Evolutionary conservation across 495 filamentous ascomycete species (phyloP), one percentile per base, ranked within the genome.

Genomic region (Daldinia vernicosa): DNA sequence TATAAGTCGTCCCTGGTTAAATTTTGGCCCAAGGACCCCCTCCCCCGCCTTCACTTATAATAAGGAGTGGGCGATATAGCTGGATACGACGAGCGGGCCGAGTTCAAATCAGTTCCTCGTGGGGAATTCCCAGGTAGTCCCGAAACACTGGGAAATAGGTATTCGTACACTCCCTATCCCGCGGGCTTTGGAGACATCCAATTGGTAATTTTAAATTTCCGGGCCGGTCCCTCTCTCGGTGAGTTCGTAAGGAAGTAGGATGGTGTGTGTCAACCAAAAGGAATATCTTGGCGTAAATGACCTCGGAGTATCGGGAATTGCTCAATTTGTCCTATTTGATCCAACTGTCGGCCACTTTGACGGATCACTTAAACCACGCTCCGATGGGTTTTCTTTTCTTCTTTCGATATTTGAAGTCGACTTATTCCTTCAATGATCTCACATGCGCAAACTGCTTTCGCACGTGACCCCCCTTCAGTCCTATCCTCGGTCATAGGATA

Each of bases 201-300:
- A 69, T 69, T 52, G 66, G 66, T 17, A 69, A 59, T 47, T 65
- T 66, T 33, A 15, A 69, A 62, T 66, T 64, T 50, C 35, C 64
- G 39, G 61, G 6, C 66, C 70, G 70, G 70, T 69, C 58, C 19
- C 66, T 73, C 66, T 73, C 62, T 73, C 66, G 70, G 70, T 73
- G 66, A 66, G 66, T 73, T 66, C 54, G 43, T 43, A 33, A 61
- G 39, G 45, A 28, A 65, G 64, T 63, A 54, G 59, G 70, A 69
- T 69, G 51, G 43, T 60, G 37, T 15, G 33, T 53, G 50, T 53
- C 50, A 30, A 53, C 63, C 55, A 19, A 63, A 69, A 69, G 19
- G 22, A 47, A 57, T 63, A 43, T 72, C 70, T 69, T 73, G 66
- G 70, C 70, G 27, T 43, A 22, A 66, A 8, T 52, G 60, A 69